Evolutionary conservation across 2,329 filamentous ascomycete genomes (phyloP).

Genomic region (Achaetomium macrosporum): DNA sequence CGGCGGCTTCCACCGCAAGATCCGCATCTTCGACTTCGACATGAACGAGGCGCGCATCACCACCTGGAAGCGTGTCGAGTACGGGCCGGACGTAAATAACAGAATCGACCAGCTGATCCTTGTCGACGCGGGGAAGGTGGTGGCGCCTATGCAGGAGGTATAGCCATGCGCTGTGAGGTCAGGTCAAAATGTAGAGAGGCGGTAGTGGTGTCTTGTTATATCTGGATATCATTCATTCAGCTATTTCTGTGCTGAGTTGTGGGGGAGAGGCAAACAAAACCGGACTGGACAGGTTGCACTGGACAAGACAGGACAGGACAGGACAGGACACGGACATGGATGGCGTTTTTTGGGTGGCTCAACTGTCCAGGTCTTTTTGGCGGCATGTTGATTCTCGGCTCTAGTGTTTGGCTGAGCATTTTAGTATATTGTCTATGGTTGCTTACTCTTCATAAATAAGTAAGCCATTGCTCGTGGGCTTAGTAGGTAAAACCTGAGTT

Average conservation of each 20-base stretch:
- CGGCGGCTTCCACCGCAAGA: constrained; percentile 72
- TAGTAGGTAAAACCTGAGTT: no score
- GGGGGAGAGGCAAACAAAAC: not conserved
- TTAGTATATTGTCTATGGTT: not conserved
- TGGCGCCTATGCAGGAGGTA: constrained; percentile 29
- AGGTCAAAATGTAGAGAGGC: no score
- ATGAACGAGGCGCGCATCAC: constrained; percentile 82
- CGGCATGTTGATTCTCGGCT: not conserved
- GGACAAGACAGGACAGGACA: not conserved
- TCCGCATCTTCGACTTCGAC: constrained; percentile 89
- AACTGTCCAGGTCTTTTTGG: not conserved
- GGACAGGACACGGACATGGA: constrained; percentile 1
- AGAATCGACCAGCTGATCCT: constrained; percentile 60
- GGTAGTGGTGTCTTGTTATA: not conserved
- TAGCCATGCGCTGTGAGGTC: no score
- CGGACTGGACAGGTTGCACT: not conserved
- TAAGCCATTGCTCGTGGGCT: no score
- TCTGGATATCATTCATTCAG: not conserved
- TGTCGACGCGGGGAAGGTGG: constrained; percentile 53
- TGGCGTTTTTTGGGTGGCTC: not conserved
- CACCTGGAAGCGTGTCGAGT: constrained; percentile 87
- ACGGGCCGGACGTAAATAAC: constrained; percentile 58
- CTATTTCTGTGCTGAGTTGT: not conserved
- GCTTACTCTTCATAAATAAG: no score
- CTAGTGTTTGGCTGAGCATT: not conserved